Evolutionary conservation across 345 rosid genomes (phyloP).

Genomic region (Eucalyptus grandis): DNA sequence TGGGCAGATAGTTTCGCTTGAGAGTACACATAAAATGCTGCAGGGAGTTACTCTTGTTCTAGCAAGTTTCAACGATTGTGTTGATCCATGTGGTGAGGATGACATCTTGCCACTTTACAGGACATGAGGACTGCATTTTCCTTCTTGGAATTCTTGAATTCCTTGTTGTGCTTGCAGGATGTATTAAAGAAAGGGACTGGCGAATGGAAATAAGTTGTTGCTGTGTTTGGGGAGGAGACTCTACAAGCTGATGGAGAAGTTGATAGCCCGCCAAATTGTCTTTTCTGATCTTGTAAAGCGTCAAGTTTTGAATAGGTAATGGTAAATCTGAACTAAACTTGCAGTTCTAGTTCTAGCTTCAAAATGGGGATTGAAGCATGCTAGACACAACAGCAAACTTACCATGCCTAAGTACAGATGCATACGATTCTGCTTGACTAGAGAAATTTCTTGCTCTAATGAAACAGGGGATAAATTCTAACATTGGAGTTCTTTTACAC

Average conservation of each 20-base stretch:
- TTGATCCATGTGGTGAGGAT: background rate
- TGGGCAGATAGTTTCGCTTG: background rate
- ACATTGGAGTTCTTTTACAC: no score
- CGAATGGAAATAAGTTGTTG: constrained; percentile 5
- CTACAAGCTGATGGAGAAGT: constrained; percentile 12
- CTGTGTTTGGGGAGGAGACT: constrained; percentile 12
- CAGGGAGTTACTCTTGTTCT: background rate
- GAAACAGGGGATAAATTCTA: no score
- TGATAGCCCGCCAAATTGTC: constrained; percentile 35
- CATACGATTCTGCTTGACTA: no score
- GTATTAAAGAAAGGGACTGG: background rate
- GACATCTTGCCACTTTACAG: background rate
- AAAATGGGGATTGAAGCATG: no score
- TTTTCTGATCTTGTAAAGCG: background rate
- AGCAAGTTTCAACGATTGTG: background rate
- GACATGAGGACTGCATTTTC: background rate
- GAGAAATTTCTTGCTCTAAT: no score
- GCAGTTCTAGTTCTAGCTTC: no score
- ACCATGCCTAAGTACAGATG: no score
- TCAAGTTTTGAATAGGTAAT: no score
- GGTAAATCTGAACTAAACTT: no score
- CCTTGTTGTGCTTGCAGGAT: background rate
- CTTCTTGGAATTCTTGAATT: background rate
- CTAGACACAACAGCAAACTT: no score
- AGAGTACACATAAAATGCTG: background rate